Evolutionary conservation across 73 alveolate genomes (phyloP).

Genomic region (Paramecium octaurelia): DNA sequence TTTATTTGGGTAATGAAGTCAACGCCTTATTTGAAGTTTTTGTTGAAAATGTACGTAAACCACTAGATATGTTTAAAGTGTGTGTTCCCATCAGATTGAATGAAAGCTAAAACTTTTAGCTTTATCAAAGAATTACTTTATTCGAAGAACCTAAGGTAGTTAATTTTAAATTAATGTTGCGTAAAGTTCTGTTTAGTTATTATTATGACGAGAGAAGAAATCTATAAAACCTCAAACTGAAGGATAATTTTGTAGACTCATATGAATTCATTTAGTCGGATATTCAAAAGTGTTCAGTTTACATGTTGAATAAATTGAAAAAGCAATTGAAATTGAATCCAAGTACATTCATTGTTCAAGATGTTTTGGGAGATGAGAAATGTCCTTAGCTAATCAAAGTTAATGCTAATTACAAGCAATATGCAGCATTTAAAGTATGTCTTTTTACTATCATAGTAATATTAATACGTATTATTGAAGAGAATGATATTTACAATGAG

Average conservation of each 20-base stretch:
- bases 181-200: not conserved
- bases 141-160: conserved; percentile 12
- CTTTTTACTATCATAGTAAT: not conserved
- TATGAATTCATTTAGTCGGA: conserved; percentile 28
- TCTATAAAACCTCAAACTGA: not conserved
- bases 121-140: conserved; percentile 10
- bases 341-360: not conserved
- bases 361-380: conserved; percentile 2
- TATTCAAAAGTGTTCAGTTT: not conserved
- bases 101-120: not conserved
- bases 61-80: not conserved
- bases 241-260: not conserved
- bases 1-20: conserved; percentile 30
- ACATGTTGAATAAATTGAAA: conserved; percentile 1
- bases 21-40: conserved; percentile 23
- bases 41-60: not conserved
- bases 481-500: not conserved
- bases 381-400: conserved; percentile 22
- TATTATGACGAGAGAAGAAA: conserved; percentile 9
- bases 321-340: not conserved
- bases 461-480: not conserved
- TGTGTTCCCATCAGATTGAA: not conserved
- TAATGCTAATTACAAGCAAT: not conserved
- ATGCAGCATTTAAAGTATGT: conserved; percentile 8
- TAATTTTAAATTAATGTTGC: conserved; percentile 1